These are phyloP conservation scores for Ophiostoma piceae DNA, from an alignment of 2,329 filamentous ascomycete genomes.

Conservation along the genomic window DNA sequence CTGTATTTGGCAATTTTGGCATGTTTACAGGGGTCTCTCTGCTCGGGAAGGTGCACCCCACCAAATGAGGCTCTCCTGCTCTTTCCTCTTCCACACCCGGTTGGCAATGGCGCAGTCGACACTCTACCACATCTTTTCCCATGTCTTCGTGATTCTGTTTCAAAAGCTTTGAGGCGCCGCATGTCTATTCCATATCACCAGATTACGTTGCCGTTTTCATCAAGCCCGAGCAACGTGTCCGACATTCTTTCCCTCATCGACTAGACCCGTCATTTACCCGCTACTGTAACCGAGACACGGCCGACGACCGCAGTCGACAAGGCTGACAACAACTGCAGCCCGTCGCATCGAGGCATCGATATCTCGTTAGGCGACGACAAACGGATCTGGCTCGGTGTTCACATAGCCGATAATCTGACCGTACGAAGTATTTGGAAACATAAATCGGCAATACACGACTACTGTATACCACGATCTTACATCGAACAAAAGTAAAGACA, in stretches of 20 bases:
- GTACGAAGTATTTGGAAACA: neutral
- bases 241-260: neutral
- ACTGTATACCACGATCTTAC: neutral
- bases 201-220: neutral
- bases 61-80: neutral
- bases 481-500: neutral
- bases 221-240: neutral
- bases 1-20: neutral
- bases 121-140: neutral
- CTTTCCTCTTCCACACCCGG: neutral
- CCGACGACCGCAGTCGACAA: neutral
- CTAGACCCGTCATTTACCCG: neutral
- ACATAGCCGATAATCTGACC: neutral
- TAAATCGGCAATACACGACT: neutral
- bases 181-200: neutral
- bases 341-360: neutral
- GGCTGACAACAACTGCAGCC: neutral
- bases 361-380: neutral
- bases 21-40: conserved; percentile 5
- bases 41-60: neutral
- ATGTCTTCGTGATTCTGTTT: neutral
- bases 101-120: neutral
- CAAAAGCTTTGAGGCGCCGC: neutral
- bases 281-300: conserved; percentile 1
- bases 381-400: neutral